A percentile compares a stretch with the other conserved stretches of the same genome.
Evolutionary conservation across 495 filamentous ascomycete genomes (phyloP).

Genomic region (Jackrogersella minutella): DNA sequence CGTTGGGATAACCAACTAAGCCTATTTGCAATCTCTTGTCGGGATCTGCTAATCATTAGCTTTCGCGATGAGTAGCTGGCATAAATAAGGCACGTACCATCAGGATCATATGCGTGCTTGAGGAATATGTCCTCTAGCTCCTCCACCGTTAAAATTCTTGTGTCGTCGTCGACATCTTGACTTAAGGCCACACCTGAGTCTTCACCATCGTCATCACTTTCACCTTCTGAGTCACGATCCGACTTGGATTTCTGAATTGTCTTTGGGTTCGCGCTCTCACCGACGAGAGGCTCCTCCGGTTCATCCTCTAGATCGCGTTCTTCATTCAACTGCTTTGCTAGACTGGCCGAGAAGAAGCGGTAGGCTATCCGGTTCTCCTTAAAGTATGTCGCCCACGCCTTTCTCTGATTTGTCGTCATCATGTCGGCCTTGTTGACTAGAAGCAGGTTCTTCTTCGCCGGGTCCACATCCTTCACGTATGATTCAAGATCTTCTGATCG

Average conservation of each 20-base stretch:
- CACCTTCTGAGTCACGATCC: slow-evolving; percentile 37
- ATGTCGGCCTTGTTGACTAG: slow-evolving; percentile 99
- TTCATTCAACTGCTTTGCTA: slow-evolving; percentile 90
- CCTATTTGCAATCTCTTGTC: slow-evolving; percentile 85
- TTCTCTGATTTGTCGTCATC: slow-evolving; percentile 89
- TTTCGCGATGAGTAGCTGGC: not conserved
- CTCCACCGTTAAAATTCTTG: slow-evolving; percentile 86
- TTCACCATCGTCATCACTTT: slow-evolving; percentile 51
- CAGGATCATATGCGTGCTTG: slow-evolving; percentile 68
- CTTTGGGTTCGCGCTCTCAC: slow-evolving; percentile 44
- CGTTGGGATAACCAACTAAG: slow-evolving; percentile 97
- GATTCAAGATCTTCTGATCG: slow-evolving; percentile 90
- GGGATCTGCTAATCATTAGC: slow-evolving; percentile 39
- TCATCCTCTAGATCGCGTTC: slow-evolving; percentile 59
- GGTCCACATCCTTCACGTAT: slow-evolving; percentile 92
- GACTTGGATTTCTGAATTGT: slow-evolving; percentile 34
- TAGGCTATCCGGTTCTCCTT: slow-evolving; percentile 81
- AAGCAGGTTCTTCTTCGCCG: slow-evolving; percentile 87
- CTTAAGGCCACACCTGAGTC: slow-evolving; percentile 43
- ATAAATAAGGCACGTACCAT: slow-evolving; percentile 47
- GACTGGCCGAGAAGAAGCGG: slow-evolving; percentile 91
- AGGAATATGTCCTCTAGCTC: slow-evolving; percentile 92
- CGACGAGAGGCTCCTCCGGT: slow-evolving; percentile 50
- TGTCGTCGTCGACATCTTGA: slow-evolving; percentile 63
- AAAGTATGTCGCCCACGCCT: slow-evolving; percentile 89